Percentiles rank a stretch among this genome's conserved stretches.
Conservation (phyloP, 768 basidiomycete species). For the Lactarius vividus region DNA sequence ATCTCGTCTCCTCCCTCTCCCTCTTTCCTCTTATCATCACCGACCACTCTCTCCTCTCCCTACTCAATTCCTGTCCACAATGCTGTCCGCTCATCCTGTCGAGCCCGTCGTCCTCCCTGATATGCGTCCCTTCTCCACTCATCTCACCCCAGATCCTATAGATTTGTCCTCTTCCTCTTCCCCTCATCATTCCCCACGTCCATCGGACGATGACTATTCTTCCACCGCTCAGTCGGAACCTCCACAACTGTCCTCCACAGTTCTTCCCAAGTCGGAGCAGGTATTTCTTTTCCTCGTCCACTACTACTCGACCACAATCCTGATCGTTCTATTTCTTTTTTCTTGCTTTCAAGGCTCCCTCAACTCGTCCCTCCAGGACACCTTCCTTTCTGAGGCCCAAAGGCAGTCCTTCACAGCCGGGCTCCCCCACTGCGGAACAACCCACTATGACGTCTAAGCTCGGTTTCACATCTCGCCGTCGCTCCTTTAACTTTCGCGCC, state of each 20-base stretch:
- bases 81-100: constrained; percentile 11
- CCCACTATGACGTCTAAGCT: constrained; percentile 32
- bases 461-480: constrained; percentile 26
- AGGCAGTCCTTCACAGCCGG: constrained; percentile 28
- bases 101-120: constrained; percentile 32
- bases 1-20: constrained; percentile 11
- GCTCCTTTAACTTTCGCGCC: constrained; percentile 31
- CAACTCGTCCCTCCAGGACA: constrained; percentile 12
- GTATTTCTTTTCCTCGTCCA: constrained; percentile 6
- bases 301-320: constrained; percentile 13
- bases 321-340: constrained; percentile 14
- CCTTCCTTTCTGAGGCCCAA: constrained; percentile 17
- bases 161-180: constrained; percentile 27
- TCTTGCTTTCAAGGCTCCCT: constrained; percentile 20
- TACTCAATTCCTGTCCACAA: not conserved
- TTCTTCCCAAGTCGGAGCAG: constrained; percentile 17
- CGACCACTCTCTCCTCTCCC: not conserved
- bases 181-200: constrained; percentile 11
- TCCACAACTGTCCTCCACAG: constrained; percentile 18
- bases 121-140: constrained; percentile 40
- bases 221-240: not conserved
- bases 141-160: constrained; percentile 26
- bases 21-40: constrained; percentile 18
- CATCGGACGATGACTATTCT: not conserved
- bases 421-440: constrained; percentile 30